A percentile compares a stretch with the other conserved stretches of the same genome.
phyloP scores from a whole-genome alignment of 208 protist species.

The Acanthamoeba healyi region DNA sequence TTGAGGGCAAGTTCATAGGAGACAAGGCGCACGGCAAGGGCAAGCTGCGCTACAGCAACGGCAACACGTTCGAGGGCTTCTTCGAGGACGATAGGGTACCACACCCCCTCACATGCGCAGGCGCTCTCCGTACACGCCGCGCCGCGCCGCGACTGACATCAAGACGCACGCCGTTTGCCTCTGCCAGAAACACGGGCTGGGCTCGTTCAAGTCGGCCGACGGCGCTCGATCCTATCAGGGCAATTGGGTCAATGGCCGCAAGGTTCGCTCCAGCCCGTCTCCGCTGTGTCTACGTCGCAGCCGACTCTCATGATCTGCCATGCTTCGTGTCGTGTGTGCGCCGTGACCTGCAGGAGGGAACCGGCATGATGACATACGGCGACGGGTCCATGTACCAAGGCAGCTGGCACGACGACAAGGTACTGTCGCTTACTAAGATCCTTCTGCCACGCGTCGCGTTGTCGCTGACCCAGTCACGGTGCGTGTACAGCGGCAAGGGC shows the following conservation, averaged over 20 bases:
- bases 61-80: neutral
- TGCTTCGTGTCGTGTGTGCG: neutral
- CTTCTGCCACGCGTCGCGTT: too few species aligned
- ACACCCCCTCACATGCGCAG: too few species aligned
- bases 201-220: constrained; percentile 8
- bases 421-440: too few species aligned
- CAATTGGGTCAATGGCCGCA: constrained; percentile 43
- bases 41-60: neutral
- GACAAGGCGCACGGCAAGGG: constrained; percentile 43
- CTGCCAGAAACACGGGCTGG: constrained; percentile 13
- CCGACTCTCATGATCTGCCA: too few species aligned
- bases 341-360: neutral
- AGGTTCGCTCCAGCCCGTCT: too few species aligned
- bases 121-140: too few species aligned
- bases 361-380: neutral
- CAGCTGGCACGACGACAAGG: constrained; percentile 47
- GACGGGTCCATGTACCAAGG: neutral
- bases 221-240: constrained; percentile 22
- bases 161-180: too few species aligned
- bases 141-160: too few species aligned
- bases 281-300: too few species aligned
- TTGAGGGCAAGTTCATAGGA: constrained; percentile 41
- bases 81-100: constrained; percentile 27
- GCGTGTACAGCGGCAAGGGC: constrained; percentile 14
- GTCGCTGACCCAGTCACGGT: too few species aligned